phyloP scores from a whole-genome alignment of 805 yeast species.

The Blastobotrys parvus region DNA sequence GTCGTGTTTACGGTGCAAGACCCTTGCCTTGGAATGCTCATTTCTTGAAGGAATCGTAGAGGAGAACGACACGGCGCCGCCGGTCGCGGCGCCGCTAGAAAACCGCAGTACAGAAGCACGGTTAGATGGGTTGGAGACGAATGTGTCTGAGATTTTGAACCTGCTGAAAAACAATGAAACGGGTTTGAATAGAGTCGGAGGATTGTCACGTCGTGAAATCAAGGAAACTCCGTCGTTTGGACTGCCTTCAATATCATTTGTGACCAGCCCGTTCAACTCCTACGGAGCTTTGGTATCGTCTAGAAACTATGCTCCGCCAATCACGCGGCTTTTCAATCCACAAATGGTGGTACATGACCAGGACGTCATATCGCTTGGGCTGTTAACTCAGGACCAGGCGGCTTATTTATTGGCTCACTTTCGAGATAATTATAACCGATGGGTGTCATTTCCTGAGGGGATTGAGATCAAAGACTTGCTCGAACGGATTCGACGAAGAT shows the following conservation, averaged over 20 bases:
- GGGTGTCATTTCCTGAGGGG: constrained; percentile 64
- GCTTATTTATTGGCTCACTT: constrained; percentile 46
- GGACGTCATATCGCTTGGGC: constrained; percentile 45
- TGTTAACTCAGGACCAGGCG: constrained; percentile 43
- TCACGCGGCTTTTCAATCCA: constrained; percentile 28
- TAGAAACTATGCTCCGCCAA: constrained; percentile 30
- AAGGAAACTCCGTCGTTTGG: constrained; percentile 25
- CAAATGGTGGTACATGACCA: constrained; percentile 24
- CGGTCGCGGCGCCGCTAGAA: not conserved
- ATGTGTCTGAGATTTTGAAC: constrained; percentile 6
- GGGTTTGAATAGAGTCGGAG: constrained; percentile 10
- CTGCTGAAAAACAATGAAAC: constrained; percentile 6
- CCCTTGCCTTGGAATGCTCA: constrained; percentile 45
- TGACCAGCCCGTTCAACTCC: constrained; percentile 38
- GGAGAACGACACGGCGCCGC: not conserved
- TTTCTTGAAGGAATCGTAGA: constrained; percentile 29
- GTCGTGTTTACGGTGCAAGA: constrained; percentile 52
- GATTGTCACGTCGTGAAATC: constrained; percentile 2
- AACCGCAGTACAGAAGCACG: constrained; percentile 2
- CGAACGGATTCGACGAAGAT: constrained; percentile 36
- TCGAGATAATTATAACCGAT: constrained; percentile 60
- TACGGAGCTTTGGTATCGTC: constrained; percentile 29
- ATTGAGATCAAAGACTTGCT: constrained; percentile 42
- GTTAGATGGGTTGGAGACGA: constrained; percentile 6
- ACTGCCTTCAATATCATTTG: constrained; percentile 32